These are phyloP conservation scores for Colletotrichum tropicale DNA, from an alignment of 2,329 filamentous ascomycete species.

Conservation along the genomic window DNA sequence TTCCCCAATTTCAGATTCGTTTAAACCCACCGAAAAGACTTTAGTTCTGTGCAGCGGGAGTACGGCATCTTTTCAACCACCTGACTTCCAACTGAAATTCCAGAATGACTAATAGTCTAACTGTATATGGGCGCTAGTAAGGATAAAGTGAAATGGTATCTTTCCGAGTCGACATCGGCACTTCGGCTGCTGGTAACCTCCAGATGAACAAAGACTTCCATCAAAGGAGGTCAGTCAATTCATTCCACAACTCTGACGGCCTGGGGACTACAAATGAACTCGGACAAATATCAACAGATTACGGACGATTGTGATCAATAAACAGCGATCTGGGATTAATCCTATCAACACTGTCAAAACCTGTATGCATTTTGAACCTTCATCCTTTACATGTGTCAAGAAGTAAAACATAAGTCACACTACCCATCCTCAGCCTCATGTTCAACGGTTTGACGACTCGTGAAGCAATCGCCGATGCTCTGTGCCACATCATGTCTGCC, in stretches of 20 bases:
- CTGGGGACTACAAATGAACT: neutral
- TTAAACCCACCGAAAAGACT: neutral
- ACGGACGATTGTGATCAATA: neutral
- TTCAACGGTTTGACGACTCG: neutral
- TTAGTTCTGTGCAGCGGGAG: neutral
- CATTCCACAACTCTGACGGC: neutral
- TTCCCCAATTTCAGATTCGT: neutral
- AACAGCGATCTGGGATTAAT: neutral
- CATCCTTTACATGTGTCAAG: accelerated
- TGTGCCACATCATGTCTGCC: neutral
- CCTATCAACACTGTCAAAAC: neutral
- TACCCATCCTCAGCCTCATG: neutral
- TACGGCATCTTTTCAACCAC: neutral
- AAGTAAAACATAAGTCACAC: neutral
- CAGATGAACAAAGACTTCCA: neutral
- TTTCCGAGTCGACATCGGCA: neutral
- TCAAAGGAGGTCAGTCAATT: neutral
- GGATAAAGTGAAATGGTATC: neutral
- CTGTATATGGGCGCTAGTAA: neutral
- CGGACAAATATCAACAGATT: accelerated
- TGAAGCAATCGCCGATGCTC: neutral
- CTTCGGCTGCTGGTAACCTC: neutral
- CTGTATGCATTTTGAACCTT: neutral
- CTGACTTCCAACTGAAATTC: neutral
- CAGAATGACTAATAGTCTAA: neutral